Conservation (phyloP, 139 green algal genomes). For the Tetradesmus lagerheimii region DNA sequence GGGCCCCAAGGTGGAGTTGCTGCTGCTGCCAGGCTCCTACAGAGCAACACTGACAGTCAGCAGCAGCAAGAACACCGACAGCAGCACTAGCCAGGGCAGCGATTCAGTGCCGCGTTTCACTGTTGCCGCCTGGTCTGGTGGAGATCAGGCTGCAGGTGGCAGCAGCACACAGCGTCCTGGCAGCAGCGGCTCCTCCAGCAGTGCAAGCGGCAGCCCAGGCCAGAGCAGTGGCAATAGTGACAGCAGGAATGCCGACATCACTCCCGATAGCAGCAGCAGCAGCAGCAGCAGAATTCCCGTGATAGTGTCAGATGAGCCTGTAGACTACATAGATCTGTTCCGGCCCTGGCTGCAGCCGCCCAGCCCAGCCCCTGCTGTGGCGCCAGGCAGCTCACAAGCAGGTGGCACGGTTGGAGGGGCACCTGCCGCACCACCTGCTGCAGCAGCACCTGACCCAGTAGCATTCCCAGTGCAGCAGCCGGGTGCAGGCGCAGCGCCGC, state of each 20-base stretch:
- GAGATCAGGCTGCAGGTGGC: background rate
- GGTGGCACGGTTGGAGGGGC: background rate
- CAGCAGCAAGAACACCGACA: background rate
- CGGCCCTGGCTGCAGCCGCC: background rate
- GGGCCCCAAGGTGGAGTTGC: background rate
- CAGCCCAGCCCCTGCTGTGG: background rate
- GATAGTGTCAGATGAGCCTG: background rate
- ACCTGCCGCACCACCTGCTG: background rate
- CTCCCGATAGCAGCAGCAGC: background rate
- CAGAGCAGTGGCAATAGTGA: background rate
- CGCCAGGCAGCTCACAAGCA: background rate
- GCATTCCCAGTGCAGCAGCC: background rate
- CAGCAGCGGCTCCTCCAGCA: background rate
- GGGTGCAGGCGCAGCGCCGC: background rate
- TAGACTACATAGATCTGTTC: background rate
- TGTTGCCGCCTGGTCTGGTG: background rate
- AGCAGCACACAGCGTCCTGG: background rate
- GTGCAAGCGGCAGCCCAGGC: background rate
- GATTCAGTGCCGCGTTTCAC: slow-evolving; percentile 11
- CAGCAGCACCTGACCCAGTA: background rate
- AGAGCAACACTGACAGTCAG: background rate
- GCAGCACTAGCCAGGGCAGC: background rate
- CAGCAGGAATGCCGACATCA: background rate
- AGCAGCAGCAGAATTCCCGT: background rate
- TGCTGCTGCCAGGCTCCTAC: slow-evolving; percentile 3